These are phyloP conservation scores for Diaporthe citrichinensis DNA, from an alignment of 2,329 filamentous ascomycete species.

Conservation along the genomic window DNA sequence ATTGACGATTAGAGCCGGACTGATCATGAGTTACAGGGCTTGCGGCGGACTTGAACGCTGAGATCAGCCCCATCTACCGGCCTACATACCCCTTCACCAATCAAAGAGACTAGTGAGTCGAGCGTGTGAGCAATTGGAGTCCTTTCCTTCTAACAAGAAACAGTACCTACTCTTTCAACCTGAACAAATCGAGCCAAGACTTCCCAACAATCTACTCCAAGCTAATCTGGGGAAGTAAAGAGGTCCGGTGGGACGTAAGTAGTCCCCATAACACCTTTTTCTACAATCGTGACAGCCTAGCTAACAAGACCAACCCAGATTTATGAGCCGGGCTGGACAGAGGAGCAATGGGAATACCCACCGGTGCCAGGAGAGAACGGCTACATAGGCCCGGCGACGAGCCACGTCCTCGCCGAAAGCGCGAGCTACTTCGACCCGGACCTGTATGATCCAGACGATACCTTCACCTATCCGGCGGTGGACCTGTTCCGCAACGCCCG, in stretches of 20 bases:
- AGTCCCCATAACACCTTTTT: too few relatives aligned
- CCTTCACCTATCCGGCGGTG: constrained; percentile 10
- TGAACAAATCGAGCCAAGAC: constrained; percentile 42
- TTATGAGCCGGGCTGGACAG: constrained; percentile 44
- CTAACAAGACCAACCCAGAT: not conserved
- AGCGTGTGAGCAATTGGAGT: fast-evolving
- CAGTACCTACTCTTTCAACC: constrained; percentile 19
- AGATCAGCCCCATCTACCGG: constrained; percentile 40
- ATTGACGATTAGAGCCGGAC: not conserved
- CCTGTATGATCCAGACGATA: constrained; percentile 32
- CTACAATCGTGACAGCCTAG: fast-evolving
- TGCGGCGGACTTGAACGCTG: constrained; percentile 41
- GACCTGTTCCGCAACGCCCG: constrained; percentile 20
- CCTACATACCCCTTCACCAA: constrained; percentile 43
- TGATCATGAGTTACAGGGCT: constrained; percentile 43
- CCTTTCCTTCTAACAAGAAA: not conserved
- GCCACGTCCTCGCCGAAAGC: constrained; percentile 30
- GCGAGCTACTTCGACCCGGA: constrained; percentile 11
- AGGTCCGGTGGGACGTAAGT: constrained; percentile 51
- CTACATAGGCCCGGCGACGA: constrained; percentile 46
- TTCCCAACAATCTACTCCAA: constrained; percentile 48
- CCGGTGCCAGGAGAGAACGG: constrained; percentile 45
- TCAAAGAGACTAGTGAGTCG: constrained; percentile 20
- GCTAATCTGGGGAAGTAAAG: constrained; percentile 46
- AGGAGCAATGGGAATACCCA: constrained; percentile 46